These are phyloP conservation scores for Cocos nucifera DNA, from an alignment of 176 grass and related monocot species.

Conservation along the genomic window DNA sequence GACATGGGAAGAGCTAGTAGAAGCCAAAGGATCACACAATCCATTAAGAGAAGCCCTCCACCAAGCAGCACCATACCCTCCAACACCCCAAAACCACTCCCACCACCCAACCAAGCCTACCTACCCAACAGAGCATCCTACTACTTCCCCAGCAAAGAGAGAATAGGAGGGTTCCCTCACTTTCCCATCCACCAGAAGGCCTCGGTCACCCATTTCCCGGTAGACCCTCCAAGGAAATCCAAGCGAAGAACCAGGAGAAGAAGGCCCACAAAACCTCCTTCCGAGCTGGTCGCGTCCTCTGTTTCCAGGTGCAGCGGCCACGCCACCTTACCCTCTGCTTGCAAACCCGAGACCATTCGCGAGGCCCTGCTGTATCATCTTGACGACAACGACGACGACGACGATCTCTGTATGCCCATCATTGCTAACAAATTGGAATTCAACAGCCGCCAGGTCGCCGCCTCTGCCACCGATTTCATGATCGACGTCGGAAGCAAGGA, in stretches of 20 bases:
- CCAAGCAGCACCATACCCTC: neutral
- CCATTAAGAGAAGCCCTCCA: conserved; percentile 1
- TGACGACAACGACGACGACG: neutral
- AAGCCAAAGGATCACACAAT: neutral
- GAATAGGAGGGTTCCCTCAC: conserved; percentile 8
- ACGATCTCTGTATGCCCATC: neutral
- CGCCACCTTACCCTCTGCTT: no score
- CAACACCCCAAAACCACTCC: conserved; percentile 1
- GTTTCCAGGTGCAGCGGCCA: no score
- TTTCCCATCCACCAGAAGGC: no score
- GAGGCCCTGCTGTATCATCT: no score
- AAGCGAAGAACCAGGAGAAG: conserved; percentile 11
- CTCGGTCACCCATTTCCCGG: no score
- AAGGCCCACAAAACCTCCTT: conserved; percentile 6
- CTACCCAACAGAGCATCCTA: conserved; percentile 62
- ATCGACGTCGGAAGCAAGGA: no score
- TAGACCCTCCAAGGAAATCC: conserved; percentile 20
- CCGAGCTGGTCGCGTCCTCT: neutral
- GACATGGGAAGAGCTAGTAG: conserved; percentile 25
- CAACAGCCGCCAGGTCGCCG: no score
- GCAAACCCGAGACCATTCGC: no score
- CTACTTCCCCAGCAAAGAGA: conserved; percentile 42
- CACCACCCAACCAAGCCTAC: conserved; percentile 8
- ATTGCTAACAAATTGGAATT: no score
- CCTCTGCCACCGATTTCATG: no score